Conservation (phyloP, 768 basidiomycete species). For the Steccherinum ochraceum region DNA sequence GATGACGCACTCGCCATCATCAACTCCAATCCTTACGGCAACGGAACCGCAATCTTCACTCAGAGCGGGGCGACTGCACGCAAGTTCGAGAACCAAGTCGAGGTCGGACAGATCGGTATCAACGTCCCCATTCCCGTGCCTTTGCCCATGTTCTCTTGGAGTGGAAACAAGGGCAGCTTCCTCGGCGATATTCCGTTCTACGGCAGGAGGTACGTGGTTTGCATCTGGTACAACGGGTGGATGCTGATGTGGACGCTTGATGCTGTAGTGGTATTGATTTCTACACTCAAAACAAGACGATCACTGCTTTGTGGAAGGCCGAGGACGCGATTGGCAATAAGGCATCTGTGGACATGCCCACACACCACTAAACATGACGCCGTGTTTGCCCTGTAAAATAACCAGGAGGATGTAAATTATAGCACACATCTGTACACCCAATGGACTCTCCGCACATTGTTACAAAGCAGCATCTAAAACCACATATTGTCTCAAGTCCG, state of each 20-base stretch:
- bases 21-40: slow-evolving; percentile 88
- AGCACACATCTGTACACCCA: slow-evolving; percentile 2
- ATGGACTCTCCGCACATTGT: background rate
- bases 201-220: slow-evolving; percentile 59
- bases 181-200: slow-evolving; percentile 90
- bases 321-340: slow-evolving; percentile 76
- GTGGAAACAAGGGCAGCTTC: slow-evolving; percentile 86
- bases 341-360: slow-evolving; percentile 86
- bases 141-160: slow-evolving; percentile 93
- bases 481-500: too few relatives aligned
- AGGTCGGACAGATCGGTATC: slow-evolving; percentile 90
- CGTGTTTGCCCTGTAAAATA: background rate
- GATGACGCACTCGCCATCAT: slow-evolving; percentile 89
- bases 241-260: slow-evolving; percentile 2
- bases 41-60: slow-evolving; percentile 94
- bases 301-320: slow-evolving; percentile 84
- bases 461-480: too few relatives aligned
- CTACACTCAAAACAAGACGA: slow-evolving; percentile 91
- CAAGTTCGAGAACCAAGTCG: slow-evolving; percentile 83
- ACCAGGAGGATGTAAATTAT: slow-evolving; percentile 7
- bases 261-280: slow-evolving; percentile 76
- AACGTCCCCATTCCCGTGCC: slow-evolving; percentile 94
- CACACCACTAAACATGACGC: slow-evolving; percentile 43
- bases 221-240: slow-evolving; percentile 3
- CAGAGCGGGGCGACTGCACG: slow-evolving; percentile 93